phyloP scores from a whole-genome alignment of 2,329 filamentous ascomycete species.

The Periglandula ipomoeae region DNA sequence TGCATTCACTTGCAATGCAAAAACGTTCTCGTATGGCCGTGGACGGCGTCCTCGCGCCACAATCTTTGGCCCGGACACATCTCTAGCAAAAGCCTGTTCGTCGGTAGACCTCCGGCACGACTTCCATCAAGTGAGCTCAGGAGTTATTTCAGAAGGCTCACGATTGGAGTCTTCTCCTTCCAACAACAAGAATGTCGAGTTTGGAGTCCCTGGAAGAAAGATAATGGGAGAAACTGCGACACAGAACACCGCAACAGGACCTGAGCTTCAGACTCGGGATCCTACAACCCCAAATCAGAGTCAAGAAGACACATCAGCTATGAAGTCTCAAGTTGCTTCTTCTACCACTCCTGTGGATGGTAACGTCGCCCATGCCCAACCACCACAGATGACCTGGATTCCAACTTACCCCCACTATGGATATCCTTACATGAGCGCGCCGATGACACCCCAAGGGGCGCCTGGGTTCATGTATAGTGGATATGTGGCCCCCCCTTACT shows the following conservation, averaged over 20 bases:
- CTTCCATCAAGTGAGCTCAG: neutral
- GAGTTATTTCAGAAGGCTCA: neutral
- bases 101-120: conserved; percentile 1
- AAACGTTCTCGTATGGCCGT: conserved; percentile 2
- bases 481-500: conserved; percentile 14
- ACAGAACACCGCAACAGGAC: neutral
- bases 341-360: neutral
- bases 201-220: conserved; percentile 3
- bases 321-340: neutral
- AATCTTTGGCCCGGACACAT: conserved; percentile 7
- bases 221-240: neutral
- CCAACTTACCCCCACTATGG: conserved; percentile 9
- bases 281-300: conserved; percentile 3
- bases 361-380: neutral
- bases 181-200: conserved; percentile 10
- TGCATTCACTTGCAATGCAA: neutral
- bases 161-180: neutral
- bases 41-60: conserved; percentile 8
- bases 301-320: neutral
- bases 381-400: conserved; percentile 12
- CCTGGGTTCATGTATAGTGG: conserved; percentile 13
- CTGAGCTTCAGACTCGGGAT: neutral
- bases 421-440: conserved; percentile 11
- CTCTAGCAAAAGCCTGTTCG: conserved; percentile 3
- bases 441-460: conserved; percentile 14